Evolutionary conservation across 768 basidiomycete species (phyloP).

Genomic region (Russula vinacea): DNA sequence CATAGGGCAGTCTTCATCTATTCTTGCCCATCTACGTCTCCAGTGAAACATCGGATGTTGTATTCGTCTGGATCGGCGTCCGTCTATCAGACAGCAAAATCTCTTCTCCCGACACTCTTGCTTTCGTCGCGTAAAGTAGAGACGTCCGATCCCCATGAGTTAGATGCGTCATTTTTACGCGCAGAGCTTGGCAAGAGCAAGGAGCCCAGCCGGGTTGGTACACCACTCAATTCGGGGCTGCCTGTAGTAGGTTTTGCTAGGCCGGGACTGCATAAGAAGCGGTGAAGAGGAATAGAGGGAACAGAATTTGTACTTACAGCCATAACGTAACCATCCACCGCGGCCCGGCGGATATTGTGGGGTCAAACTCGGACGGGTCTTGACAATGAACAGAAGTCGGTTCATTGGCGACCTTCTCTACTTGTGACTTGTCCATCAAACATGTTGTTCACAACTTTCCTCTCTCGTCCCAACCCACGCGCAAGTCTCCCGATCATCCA

Average conservation of each 20-base stretch:
- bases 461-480: conserved; percentile 1
- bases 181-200: conserved; percentile 49
- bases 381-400: not conserved
- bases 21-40: conserved; percentile 78
- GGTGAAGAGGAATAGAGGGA: conserved; percentile 13
- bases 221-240: conserved; percentile 29
- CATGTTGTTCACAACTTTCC: conserved; percentile 9
- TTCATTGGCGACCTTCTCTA: not conserved
- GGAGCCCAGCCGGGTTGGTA: conserved; percentile 28
- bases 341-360: not conserved
- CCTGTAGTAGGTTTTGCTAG: conserved; percentile 58
- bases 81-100: conserved; percentile 56
- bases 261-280: conserved; percentile 66
- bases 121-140: conserved; percentile 67
- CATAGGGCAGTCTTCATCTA: conserved; percentile 77
- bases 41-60: conserved; percentile 84
- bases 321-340: not conserved
- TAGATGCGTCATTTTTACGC: conserved; percentile 61
- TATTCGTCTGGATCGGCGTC: conserved; percentile 70
- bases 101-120: conserved; percentile 43
- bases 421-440: not conserved
- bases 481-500: conserved; percentile 3
- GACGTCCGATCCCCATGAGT: conserved; percentile 73
- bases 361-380: not conserved
- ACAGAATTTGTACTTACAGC: not conserved